A percentile compares a stretch with the other conserved stretches of the same genome.
phyloP scores from a whole-genome alignment of 2,329 filamentous ascomycete species.

The Venturia pyrina region DNA sequence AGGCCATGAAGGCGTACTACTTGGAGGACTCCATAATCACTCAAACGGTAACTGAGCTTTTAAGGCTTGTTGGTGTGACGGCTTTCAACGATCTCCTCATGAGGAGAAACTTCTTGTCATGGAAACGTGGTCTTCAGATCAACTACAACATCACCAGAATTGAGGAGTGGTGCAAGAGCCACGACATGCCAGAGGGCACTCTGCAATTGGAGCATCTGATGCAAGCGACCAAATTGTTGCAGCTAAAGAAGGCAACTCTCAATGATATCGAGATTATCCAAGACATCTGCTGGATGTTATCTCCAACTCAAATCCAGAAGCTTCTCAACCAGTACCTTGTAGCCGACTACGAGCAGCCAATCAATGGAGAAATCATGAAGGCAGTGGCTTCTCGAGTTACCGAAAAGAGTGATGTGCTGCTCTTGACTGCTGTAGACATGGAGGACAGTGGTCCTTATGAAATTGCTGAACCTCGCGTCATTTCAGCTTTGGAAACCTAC shows the following conservation, averaged over 20 bases:
- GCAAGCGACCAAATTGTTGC: conserved; percentile 97
- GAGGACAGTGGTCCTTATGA: conserved; percentile 97
- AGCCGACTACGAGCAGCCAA: conserved; percentile 97
- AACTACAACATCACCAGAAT: conserved; percentile 99
- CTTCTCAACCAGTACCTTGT: conserved; percentile 97
- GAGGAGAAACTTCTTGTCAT: conserved; percentile 95
- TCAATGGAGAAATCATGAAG: conserved; percentile 99
- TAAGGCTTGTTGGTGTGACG: conserved; percentile 88
- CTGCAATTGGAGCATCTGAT: conserved; percentile 96
- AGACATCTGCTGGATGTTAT: conserved; percentile 99
- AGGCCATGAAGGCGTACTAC: conserved; percentile 98
- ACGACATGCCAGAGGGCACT: conserved; percentile 98
- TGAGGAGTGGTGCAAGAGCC: conserved; percentile 99
- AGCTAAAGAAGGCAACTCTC: conserved; percentile 96
- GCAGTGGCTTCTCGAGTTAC: conserved; percentile 93
- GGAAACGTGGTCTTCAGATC: conserved; percentile 98
- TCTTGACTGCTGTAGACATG: conserved; percentile 94
- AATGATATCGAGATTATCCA: conserved; percentile 99
- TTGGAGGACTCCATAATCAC: conserved; percentile 92
- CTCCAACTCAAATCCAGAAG: conserved; percentile 98
- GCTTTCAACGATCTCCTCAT: conserved; percentile 98
- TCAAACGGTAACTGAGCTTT: conserved; percentile 87
- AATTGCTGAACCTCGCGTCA: conserved; percentile 91
- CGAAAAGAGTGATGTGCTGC: conserved; percentile 93
- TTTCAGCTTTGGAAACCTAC: conserved; percentile 94